phyloP scores from a whole-genome alignment of 768 basidiomycete genomes.

The Asterophora parasitica region DNA sequence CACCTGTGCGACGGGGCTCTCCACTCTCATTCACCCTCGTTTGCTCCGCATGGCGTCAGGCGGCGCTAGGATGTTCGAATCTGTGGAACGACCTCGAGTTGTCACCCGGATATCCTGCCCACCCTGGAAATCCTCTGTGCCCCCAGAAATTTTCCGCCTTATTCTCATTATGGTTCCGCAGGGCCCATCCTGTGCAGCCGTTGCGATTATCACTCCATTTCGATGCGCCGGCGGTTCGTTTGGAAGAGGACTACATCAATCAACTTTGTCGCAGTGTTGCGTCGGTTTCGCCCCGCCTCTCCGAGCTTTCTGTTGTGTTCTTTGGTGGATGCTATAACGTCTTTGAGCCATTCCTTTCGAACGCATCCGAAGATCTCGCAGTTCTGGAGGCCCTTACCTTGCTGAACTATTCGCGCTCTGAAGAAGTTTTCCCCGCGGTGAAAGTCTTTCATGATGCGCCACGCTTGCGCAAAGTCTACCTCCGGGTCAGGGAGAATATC shows the following conservation, averaged over 20 bases:
- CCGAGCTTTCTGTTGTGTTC: background rate
- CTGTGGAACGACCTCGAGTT: conserved; percentile 3
- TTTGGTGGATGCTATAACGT: background rate
- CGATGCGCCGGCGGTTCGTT: too few species aligned
- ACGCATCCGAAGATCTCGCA: background rate
- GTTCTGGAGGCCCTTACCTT: background rate
- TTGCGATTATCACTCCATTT: background rate
- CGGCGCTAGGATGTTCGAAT: background rate
- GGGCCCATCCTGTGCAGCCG: background rate
- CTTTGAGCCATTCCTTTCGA: background rate
- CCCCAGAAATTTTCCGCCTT: background rate
- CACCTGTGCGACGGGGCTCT: background rate
- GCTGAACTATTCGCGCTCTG: too few species aligned
- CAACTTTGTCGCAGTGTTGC: too few species aligned
- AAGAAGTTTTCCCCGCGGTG: too few species aligned
- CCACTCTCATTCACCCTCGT: conserved; percentile 2
- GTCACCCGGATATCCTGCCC: background rate
- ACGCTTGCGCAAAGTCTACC: background rate
- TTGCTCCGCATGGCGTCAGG: conserved; percentile 1
- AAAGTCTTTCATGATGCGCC: background rate
- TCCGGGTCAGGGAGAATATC: background rate
- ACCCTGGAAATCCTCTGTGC: too few species aligned
- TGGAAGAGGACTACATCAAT: too few species aligned
- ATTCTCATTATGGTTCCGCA: background rate
- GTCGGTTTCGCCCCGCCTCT: background rate